phyloP scores from a whole-genome alignment of 2,329 filamentous ascomycete genomes.

The Spiromastix sp. region DNA sequence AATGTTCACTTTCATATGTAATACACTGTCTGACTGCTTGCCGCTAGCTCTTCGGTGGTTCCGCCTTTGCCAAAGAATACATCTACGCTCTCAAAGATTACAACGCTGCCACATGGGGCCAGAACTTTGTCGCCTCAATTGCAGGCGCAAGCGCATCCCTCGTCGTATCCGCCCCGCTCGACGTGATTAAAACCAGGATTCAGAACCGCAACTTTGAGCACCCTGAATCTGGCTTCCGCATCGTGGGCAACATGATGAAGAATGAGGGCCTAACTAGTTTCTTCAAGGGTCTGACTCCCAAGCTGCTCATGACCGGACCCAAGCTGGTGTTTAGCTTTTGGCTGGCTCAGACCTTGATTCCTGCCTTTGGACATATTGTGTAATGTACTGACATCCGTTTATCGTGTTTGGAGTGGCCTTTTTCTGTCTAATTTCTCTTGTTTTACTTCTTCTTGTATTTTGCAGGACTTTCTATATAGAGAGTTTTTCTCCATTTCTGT shows the following conservation, averaged over 20 bases:
- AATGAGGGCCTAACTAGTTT: slow-evolving; percentile 78
- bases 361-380: slow-evolving; percentile 67
- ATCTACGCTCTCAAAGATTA: slow-evolving; percentile 84
- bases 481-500: background rate
- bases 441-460: background rate
- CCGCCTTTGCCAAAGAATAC: slow-evolving; percentile 95
- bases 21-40: too few relatives aligned
- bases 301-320: slow-evolving; percentile 97
- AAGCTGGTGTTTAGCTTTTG: slow-evolving; percentile 99
- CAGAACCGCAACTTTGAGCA: slow-evolving; percentile 99
- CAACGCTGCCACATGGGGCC: slow-evolving; percentile 85
- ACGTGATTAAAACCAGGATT: slow-evolving; percentile 97
- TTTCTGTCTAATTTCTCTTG: slow-evolving; percentile 4
- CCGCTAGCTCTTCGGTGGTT: slow-evolving; percentile 91
- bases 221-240: slow-evolving; percentile 86
- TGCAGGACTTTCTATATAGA: background rate
- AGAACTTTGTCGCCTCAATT: slow-evolving; percentile 97
- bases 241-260: slow-evolving; percentile 84
- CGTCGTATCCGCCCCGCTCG: slow-evolving; percentile 86
- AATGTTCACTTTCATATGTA: too few relatives aligned
- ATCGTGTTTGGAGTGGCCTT: background rate
- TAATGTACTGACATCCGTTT: too few relatives aligned
- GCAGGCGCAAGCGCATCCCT: slow-evolving; percentile 92
- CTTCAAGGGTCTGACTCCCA: slow-evolving; percentile 96
- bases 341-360: slow-evolving; percentile 96